A percentile compares a stretch with the other conserved stretches of the same genome.
Conservation (phyloP, 345 rosid genomes). For the Gossypium anomalum region DNA sequence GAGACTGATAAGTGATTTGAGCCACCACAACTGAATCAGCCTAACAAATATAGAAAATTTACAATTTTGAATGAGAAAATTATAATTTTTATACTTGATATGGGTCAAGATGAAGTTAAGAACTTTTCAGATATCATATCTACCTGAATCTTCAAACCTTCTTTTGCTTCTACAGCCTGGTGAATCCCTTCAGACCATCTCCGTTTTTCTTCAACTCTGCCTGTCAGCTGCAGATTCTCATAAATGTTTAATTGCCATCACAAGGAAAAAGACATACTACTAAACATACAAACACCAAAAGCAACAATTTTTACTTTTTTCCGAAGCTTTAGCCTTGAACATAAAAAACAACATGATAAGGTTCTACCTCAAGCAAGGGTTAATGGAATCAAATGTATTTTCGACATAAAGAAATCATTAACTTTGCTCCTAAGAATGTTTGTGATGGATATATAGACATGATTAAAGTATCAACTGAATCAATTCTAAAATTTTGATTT, state of each 20-base stretch:
- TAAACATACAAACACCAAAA: slow-evolving; percentile 13
- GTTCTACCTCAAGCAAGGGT: slow-evolving; percentile 1
- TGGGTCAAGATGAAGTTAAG: slow-evolving; percentile 9
- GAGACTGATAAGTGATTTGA: slow-evolving; percentile 93
- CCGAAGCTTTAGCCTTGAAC: neutral
- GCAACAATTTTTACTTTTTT: neutral
- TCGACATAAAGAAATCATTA: neutral
- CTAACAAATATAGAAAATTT: slow-evolving; percentile 31
- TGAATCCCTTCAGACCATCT: slow-evolving; percentile 98
- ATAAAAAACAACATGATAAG: neutral
- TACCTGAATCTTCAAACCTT: slow-evolving; percentile 87
- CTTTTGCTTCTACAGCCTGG: slow-evolving; percentile 98
- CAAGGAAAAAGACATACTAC: neutral
- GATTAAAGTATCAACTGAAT: neutral
- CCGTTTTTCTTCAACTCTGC: slow-evolving; percentile 95
- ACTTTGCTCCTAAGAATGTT: neutral
- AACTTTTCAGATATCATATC: slow-evolving; percentile 15
- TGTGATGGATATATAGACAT: neutral
- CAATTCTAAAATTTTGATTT: neutral
- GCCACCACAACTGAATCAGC: slow-evolving; percentile 97
- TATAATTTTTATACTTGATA: neutral
- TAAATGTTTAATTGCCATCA: neutral
- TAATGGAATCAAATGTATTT: neutral
- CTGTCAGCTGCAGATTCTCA: slow-evolving; percentile 62
- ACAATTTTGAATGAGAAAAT: slow-evolving; percentile 15